These are phyloP conservation scores for Aureobasidium leucospermi DNA, from an alignment of 2,329 filamentous ascomycete species.

Conservation along the genomic window DNA sequence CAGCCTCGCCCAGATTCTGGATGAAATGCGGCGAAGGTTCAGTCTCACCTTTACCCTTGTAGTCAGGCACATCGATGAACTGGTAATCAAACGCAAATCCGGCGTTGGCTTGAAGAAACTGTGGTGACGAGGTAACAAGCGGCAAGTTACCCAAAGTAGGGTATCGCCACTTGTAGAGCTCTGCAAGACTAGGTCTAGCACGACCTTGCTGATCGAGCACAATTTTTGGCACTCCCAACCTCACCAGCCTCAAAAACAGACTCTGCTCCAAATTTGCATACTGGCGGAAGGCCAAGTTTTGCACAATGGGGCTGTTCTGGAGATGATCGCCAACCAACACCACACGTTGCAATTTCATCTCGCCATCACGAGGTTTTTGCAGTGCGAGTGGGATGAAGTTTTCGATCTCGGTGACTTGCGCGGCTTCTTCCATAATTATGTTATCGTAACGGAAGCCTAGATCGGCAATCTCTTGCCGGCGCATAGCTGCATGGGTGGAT, in stretches of 20 bases:
- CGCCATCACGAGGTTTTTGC: constrained; percentile 68
- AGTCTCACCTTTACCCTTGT: constrained; percentile 80
- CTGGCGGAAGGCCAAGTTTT: constrained; percentile 86
- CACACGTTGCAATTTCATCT: constrained; percentile 73
- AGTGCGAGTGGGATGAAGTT: constrained; percentile 93
- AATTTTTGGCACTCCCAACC: constrained; percentile 85
- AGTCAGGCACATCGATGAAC: constrained; percentile 91
- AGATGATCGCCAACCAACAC: constrained; percentile 93
- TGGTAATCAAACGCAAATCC: constrained; percentile 93
- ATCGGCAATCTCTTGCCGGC: constrained; percentile 77
- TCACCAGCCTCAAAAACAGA: constrained; percentile 82
- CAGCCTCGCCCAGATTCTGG: constrained; percentile 92
- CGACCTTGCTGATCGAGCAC: constrained; percentile 90
- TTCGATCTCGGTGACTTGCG: constrained; percentile 95
- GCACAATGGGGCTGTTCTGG: constrained; percentile 93
- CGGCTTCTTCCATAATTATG: constrained; percentile 96
- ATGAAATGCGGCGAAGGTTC: constrained; percentile 92
- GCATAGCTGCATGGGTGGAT: constrained; percentile 93
- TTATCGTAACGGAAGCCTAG: constrained; percentile 98
- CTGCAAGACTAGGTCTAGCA: constrained; percentile 76
- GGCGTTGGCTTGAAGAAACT: constrained; percentile 78
- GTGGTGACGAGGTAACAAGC: constrained; percentile 57
- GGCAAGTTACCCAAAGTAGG: constrained; percentile 71
- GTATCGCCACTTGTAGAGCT: constrained; percentile 92
- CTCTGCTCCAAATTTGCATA: constrained; percentile 96